Base-by-base conservation (phyloP, 2,329 filamentous ascomycete genomes). In the Neonectria faginata region DNA sequence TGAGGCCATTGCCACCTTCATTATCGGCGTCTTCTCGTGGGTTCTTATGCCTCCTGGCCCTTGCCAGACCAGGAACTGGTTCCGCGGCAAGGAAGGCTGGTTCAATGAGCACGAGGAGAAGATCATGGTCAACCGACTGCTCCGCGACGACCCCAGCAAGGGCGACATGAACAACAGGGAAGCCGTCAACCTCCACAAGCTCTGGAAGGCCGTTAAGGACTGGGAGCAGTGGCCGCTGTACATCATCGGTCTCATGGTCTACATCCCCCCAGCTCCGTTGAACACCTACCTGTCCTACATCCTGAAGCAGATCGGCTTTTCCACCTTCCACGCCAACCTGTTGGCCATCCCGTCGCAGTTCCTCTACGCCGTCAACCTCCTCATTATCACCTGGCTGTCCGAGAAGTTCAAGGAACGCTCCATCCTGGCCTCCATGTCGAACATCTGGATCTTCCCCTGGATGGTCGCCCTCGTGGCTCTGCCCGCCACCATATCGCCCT, bases 81-180 rank as follows among this genome's bases (percentile, higher is more conserved):
- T 86, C 70, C 83, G 86, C 11, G 86, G 86, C 11, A 84, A 85
- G 57, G 78, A 75, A 81, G 88, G 88, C 1, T 91, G 87, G 85
- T 91, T 90, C 74, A 85, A 72, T 3, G 85, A 89, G 48, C 82
- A 82, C 2, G 88, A 90, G 63, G 87, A 90, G 70, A 80, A 80
- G 56, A 90, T 90, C 68, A 83, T 90, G 65, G 86, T 90, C 27
- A 90, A 89, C 68, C 80, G 88, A 1, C 79, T 87, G 10, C 78
- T 84, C 5, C 84, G 88, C 1, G 88, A 91, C 62, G 88, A 89
- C 60, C 88, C 88, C 1, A 84, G 81, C 61, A 88, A 88, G 71
- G 85, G 85, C 10, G 85, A 87, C 65, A 88, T 90, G 85, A 85
- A 89, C 74, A 89, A 89, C 69, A 80, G 80, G 78, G 12, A 79